These are phyloP conservation scores for Globisporangium radiosum DNA, from an alignment of 352 stramenopile genomes.

Conservation along the genomic window DNA sequence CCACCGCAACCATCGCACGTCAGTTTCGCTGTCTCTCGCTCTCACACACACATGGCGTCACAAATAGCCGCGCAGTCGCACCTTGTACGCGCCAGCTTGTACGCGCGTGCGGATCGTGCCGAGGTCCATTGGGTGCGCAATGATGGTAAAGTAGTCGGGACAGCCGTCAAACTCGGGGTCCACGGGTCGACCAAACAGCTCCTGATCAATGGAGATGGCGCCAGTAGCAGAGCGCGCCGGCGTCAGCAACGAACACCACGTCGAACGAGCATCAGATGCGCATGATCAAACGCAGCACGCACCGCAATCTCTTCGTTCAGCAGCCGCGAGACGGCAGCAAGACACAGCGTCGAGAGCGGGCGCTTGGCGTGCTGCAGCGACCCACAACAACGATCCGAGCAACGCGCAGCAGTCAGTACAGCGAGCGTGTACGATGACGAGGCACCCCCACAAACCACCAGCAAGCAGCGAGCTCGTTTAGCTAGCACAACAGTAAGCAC, in stretches of 20 bases:
- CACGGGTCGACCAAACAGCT: slow-evolving; percentile 80
- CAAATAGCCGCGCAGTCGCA: slow-evolving; percentile 16
- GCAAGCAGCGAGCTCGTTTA: neutral
- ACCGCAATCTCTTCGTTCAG: slow-evolving; percentile 76
- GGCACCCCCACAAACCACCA: neutral
- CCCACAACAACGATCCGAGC: no score
- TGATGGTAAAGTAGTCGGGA: slow-evolving; percentile 78
- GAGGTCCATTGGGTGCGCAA: slow-evolving; percentile 82
- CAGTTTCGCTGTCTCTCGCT: neutral
- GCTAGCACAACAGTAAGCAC: neutral
- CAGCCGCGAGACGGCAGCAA: slow-evolving; percentile 49
- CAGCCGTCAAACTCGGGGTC: slow-evolving; percentile 77
- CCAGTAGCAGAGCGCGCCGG: neutral
- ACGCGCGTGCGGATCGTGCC: slow-evolving; percentile 70
- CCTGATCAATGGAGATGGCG: slow-evolving; percentile 23
- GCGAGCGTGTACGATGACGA: neutral
- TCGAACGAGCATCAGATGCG: no score
- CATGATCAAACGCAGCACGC: neutral
- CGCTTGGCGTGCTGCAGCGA: slow-evolving; percentile 18
- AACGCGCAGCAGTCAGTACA: neutral
- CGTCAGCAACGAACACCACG: neutral
- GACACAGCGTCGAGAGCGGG: slow-evolving; percentile 47
- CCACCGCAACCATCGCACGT: neutral
- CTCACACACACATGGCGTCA: neutral
- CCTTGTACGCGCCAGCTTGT: slow-evolving; percentile 55